These are phyloP conservation scores for Anaeramoeba flamelloides DNA, from an alignment of 78 protist genomes.

Conservation along the genomic window DNA sequence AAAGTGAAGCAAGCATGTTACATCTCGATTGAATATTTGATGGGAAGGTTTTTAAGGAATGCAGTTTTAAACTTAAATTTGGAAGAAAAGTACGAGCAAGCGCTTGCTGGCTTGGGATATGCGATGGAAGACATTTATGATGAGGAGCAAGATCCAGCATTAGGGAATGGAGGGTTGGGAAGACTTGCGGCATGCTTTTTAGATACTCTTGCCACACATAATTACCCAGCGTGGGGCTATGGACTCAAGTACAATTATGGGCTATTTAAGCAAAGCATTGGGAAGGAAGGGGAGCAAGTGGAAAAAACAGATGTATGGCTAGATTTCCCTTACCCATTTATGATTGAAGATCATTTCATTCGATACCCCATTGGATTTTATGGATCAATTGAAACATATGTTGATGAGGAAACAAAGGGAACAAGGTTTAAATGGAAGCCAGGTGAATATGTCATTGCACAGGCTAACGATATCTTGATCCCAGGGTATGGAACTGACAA, in stretches of 20 bases:
- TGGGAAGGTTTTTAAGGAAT: constrained; percentile 78
- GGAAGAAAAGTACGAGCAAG: constrained; percentile 34
- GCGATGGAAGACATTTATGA: too few relatives aligned
- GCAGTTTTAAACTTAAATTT: constrained; percentile 51
- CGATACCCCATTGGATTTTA: constrained; percentile 43
- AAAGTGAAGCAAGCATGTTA: constrained; percentile 66
- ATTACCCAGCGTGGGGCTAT: constrained; percentile 69
- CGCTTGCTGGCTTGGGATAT: constrained; percentile 25
- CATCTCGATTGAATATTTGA: constrained; percentile 67
- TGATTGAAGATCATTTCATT: constrained; percentile 54
- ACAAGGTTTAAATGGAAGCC: constrained; percentile 45
- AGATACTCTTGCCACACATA: constrained; percentile 78
- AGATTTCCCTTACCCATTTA: constrained; percentile 75
- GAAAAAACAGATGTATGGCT: constrained; percentile 28
- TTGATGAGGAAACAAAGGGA: too few relatives aligned
- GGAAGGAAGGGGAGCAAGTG: constrained; percentile 44
- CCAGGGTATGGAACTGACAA: constrained; percentile 74
- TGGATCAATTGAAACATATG: too few relatives aligned
- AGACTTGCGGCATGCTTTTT: constrained; percentile 76
- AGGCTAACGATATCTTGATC: constrained; percentile 48
- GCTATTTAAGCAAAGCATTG: constrained; percentile 65
- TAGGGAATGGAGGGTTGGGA: constrained; percentile 94
- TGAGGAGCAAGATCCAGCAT: constrained; percentile 82
- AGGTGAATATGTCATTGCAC: constrained; percentile 43
- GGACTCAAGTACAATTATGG: constrained; percentile 58